Conservation (phyloP, 2,329 filamentous ascomycete genomes). For the Fusarium sp. region DNA sequence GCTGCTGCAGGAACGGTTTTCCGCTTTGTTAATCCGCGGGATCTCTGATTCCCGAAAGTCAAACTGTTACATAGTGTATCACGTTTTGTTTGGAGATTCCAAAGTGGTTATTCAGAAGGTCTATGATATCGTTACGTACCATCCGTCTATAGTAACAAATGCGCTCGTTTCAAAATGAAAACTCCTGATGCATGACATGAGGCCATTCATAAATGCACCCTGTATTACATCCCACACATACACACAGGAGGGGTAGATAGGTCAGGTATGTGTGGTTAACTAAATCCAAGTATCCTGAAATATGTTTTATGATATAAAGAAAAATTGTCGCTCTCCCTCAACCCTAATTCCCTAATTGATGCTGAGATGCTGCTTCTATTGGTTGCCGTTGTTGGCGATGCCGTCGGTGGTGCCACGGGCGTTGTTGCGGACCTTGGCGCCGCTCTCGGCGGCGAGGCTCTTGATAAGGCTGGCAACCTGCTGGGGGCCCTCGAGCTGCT, state of each 20-base stretch:
- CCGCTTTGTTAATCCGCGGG: not conserved
- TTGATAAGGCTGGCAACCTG: slow-evolving; percentile 61
- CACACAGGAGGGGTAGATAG: slow-evolving; percentile 33
- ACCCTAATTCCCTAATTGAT: slow-evolving; percentile 11
- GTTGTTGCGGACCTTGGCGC: slow-evolving; percentile 58
- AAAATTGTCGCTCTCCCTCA: slow-evolving; percentile 32
- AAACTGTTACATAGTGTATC: not conserved
- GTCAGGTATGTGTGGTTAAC: slow-evolving; percentile 34
- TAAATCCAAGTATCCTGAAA: slow-evolving; percentile 41
- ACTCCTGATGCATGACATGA: slow-evolving; percentile 22
- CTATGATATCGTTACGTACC: slow-evolving; percentile 27
- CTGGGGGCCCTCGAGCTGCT: slow-evolving; percentile 56
- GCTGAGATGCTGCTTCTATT: slow-evolving; percentile 36
- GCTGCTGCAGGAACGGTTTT: slow-evolving; percentile 23
- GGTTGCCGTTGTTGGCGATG: slow-evolving; percentile 68
- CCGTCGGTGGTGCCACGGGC: slow-evolving; percentile 58
- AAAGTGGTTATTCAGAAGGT: slow-evolving; percentile 12
- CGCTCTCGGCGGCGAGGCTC: slow-evolving; percentile 60
- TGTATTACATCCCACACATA: slow-evolving; percentile 43
- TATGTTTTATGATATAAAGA: slow-evolving; percentile 27
- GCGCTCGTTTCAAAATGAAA: slow-evolving; percentile 14
- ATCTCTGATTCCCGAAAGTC: not conserved
- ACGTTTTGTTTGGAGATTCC: not conserved
- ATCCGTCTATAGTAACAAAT: slow-evolving; percentile 29
- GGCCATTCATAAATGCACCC: slow-evolving; percentile 27